Evolutionary conservation across 1,284 basidiomycete species (phyloP).

Genomic region (Sanghuangporus sanghuang): DNA sequence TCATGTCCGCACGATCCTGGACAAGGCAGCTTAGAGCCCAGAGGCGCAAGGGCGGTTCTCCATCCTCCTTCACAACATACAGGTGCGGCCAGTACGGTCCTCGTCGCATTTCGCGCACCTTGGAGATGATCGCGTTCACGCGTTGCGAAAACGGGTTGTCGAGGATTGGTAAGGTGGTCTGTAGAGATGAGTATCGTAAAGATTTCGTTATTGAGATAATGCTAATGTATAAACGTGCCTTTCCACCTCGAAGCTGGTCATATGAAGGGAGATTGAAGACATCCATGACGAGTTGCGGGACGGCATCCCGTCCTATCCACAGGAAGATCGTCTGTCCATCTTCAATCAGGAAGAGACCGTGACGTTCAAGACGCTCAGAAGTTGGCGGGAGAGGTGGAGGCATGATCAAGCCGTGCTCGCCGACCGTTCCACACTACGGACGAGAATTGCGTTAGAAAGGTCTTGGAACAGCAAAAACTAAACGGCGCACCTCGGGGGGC

Average conservation of each 20-base stretch:
- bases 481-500: conserved; percentile 72
- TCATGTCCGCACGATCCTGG: conserved; percentile 92
- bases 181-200: conserved; percentile 7
- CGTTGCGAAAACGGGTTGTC: conserved; percentile 94
- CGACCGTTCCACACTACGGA: conserved; percentile 71
- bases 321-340: conserved; percentile 98
- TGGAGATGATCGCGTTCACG: conserved; percentile 89
- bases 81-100: conserved; percentile 92
- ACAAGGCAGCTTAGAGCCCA: conserved; percentile 95
- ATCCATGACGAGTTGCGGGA: conserved; percentile 90
- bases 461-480: background rate
- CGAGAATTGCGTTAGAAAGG: background rate
- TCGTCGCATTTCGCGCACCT: conserved; percentile 84
- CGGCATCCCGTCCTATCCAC: conserved; percentile 95
- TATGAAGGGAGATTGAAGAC: conserved; percentile 92
- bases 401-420: conserved; percentile 77
- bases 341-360: conserved; percentile 96
- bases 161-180: conserved; percentile 83
- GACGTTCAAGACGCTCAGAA: conserved; percentile 89
- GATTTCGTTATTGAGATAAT: too few species aligned
- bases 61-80: conserved; percentile 98
- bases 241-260: conserved; percentile 86
- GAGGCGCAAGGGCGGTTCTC: conserved; percentile 87
- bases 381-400: conserved; percentile 88
- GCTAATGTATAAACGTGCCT: conserved; percentile 46